phyloP scores from a whole-genome alignment of 2,329 filamentous ascomycete genomes.

The Aspergillus arachidicola region DNA sequence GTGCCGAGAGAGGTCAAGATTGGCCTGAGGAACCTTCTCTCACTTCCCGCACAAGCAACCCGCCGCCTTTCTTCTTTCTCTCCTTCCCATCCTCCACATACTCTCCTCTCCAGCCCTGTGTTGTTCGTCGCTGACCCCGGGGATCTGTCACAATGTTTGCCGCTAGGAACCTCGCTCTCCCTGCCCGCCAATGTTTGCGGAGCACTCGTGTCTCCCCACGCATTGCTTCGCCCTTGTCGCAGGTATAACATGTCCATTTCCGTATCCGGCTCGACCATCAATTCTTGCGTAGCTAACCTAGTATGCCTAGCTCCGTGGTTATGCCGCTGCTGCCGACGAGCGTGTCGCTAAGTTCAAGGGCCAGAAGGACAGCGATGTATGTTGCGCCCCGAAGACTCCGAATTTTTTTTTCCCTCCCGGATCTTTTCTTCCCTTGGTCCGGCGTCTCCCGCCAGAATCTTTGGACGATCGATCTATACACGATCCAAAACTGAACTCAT shows the following conservation, averaged over 20 bases:
- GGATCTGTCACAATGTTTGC: slow-evolving; percentile 71
- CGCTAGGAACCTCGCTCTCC: slow-evolving; percentile 74
- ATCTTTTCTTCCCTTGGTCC: slow-evolving; percentile 27
- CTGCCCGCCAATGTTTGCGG: slow-evolving; percentile 78
- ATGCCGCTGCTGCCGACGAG: slow-evolving; percentile 57
- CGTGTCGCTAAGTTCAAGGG: slow-evolving; percentile 93
- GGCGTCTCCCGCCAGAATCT: slow-evolving; percentile 26
- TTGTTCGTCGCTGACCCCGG: slow-evolving; percentile 22
- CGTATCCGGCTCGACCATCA: slow-evolving; percentile 11
- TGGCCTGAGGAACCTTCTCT: slow-evolving; percentile 11
- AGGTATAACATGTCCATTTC: slow-evolving; percentile 54
- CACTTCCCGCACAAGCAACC: slow-evolving; percentile 25
- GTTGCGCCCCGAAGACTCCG: slow-evolving; percentile 39
- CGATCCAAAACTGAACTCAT: background rate
- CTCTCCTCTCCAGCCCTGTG: slow-evolving; percentile 16
- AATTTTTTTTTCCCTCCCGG: slow-evolving; percentile 19
- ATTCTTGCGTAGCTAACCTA: slow-evolving; percentile 23
- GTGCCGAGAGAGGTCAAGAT: slow-evolving; percentile 17
- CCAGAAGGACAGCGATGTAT: slow-evolving; percentile 82
- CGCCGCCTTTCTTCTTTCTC: slow-evolving; percentile 25
- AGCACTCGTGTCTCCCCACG: slow-evolving; percentile 55
- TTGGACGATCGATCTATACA: slow-evolving; percentile 7
- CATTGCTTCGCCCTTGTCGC: slow-evolving; percentile 53
- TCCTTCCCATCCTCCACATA: slow-evolving; percentile 20
- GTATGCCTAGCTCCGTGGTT: slow-evolving; percentile 61